Percentiles rank a stretch among this genome's conserved stretches.
Evolutionary conservation across 2,329 filamentous ascomycete species (phyloP).

Genomic region (Colletotrichum tamarilloi): DNA sequence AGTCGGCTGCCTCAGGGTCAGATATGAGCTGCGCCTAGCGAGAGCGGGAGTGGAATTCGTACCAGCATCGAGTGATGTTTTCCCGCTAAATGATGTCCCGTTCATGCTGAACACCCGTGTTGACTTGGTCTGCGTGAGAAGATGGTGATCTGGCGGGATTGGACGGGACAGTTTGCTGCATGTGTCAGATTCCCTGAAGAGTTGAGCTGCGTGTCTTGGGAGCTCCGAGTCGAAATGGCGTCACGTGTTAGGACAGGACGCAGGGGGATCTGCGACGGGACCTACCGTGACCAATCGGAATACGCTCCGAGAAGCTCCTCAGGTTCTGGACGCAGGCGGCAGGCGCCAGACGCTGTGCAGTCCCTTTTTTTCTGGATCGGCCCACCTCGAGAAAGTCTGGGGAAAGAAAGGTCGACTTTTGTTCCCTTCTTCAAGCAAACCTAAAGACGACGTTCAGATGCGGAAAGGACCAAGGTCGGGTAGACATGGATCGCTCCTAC

Average conservation of each 20-base stretch:
- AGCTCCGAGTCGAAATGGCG: conserved; percentile 29
- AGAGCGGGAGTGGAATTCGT: conserved; percentile 36
- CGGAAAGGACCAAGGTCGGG: too few species aligned
- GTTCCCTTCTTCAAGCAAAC: conserved; percentile 5
- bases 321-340: conserved; percentile 15
- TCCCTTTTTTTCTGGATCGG: conserved; percentile 21
- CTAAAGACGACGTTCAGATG: neutral
- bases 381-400: conserved; percentile 30
- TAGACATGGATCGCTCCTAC: neutral
- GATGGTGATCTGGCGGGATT: neutral
- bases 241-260: conserved; percentile 28
- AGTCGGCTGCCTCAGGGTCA: conserved; percentile 67
- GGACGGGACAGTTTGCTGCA: conserved; percentile 12
- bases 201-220: conserved; percentile 2
- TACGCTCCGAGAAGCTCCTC: neutral
- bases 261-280: conserved; percentile 8
- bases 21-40: conserved; percentile 25
- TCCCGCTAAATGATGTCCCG: conserved; percentile 45
- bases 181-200: conserved; percentile 19
- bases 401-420: conserved; percentile 9
- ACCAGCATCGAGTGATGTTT: conserved; percentile 59
- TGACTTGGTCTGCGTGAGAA: neutral
- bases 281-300: conserved; percentile 17
- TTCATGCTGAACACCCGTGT: conserved; percentile 50
- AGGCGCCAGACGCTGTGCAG: neutral